These are phyloP conservation scores for Kockovaella imperatae DNA, from an alignment of 768 basidiomycete genomes.

Conservation along the genomic window DNA sequence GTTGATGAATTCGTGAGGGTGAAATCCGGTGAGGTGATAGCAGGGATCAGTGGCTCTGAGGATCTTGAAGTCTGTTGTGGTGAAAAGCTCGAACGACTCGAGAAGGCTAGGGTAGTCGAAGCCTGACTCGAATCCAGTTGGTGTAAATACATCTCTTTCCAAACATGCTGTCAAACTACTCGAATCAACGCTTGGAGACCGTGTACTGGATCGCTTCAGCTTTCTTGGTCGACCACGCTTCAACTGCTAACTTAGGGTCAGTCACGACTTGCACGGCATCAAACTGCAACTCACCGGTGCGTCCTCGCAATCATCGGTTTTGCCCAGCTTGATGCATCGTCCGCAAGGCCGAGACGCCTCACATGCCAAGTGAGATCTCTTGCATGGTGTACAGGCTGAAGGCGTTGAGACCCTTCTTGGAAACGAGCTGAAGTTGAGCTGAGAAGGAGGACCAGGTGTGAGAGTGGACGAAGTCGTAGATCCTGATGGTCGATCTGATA, in stretches of 20 bases:
- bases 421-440: too few relatives aligned
- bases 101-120: neutral
- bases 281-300: slow-evolving; percentile 29
- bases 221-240: slow-evolving; percentile 35
- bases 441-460: too few relatives aligned
- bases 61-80: slow-evolving; percentile 34
- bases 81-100: slow-evolving; percentile 30
- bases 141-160: neutral
- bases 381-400: slow-evolving; percentile 36
- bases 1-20: slow-evolving; percentile 33
- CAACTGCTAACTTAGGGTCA: slow-evolving; percentile 21
- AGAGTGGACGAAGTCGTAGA: too few relatives aligned
- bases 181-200: neutral
- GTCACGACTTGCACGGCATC: neutral
- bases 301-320: slow-evolving; percentile 33
- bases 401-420: too few relatives aligned
- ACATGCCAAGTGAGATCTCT: slow-evolving; percentile 36
- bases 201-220: slow-evolving; percentile 9
- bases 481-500: too few relatives aligned
- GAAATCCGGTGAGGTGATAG: slow-evolving; percentile 30
- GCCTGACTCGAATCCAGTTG: neutral
- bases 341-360: slow-evolving; percentile 34
- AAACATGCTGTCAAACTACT: neutral
- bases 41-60: slow-evolving; percentile 18
- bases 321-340: slow-evolving; percentile 33